phyloP scores from a whole-genome alignment of 2,329 filamentous ascomycete genomes.

The Fusarium domesticum region DNA sequence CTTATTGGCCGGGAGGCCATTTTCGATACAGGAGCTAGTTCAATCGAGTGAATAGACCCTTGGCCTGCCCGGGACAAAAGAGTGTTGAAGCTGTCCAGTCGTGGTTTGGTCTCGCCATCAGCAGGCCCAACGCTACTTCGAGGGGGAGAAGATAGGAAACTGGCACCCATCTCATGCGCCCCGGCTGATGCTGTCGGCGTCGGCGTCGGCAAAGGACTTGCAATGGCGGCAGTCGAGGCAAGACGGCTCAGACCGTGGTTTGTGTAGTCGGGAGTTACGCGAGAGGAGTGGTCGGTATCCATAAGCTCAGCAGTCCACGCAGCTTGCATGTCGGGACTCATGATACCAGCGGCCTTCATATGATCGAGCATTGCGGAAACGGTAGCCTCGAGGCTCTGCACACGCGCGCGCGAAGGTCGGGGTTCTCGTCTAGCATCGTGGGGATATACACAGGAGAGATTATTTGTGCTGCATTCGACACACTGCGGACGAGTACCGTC shows the following conservation, averaged over 20 bases:
- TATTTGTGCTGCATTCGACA: conserved; percentile 30
- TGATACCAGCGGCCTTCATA: conserved; percentile 34
- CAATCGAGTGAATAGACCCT: conserved; percentile 11
- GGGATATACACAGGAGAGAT: conserved; percentile 32
- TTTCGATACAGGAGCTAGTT: conserved; percentile 17
- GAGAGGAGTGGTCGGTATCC: conserved; percentile 22
- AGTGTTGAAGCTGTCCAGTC: conserved; percentile 24
- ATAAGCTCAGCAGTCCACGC: conserved; percentile 29
- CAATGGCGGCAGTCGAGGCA: conserved; percentile 30
- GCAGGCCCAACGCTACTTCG: conserved; percentile 28
- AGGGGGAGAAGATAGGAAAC: conserved; percentile 29
- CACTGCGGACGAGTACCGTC: conserved; percentile 35
- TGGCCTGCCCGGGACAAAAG: conserved; percentile 22
- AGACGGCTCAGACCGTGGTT: conserved; percentile 29
- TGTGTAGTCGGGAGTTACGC: conserved; percentile 24
- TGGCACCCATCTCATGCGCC: conserved; percentile 27
- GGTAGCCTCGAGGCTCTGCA: conserved; percentile 32
- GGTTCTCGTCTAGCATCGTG: conserved; percentile 34
- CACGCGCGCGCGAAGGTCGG: conserved; percentile 31
- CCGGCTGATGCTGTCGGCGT: conserved; percentile 25
- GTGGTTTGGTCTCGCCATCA: conserved; percentile 26
- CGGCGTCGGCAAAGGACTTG: conserved; percentile 28
- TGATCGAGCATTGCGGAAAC: conserved; percentile 32
- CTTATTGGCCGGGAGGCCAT: conserved; percentile 25
- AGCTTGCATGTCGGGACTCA: conserved; percentile 26